Base-by-base conservation (phyloP, 208 protist genomes). In the Acanthamoeba healyi region DNA sequence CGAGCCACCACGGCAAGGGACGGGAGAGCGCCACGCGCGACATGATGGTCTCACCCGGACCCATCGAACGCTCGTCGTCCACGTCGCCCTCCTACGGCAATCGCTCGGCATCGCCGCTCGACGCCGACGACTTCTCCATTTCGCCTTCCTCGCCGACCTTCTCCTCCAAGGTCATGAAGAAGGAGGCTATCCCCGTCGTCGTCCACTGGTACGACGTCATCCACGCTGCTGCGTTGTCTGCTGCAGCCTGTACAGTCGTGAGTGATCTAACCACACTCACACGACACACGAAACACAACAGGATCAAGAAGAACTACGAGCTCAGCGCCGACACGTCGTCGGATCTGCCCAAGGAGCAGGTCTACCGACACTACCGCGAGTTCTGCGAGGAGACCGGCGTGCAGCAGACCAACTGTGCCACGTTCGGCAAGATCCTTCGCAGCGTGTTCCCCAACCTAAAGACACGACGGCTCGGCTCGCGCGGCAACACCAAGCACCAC, bases 401-500 rank as follows among this genome's bases (percentile, higher is more conserved):
- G 79, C 79, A 87, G 79, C 49, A 61, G 46, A 87, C 79, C 79
- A 96, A 96, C 86, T 82, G 70, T 0, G 95, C 95, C 54, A 95
- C 46, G 10, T 96, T 96, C 81, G 95, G 95, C 51, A 96, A 96
- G 82, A 72, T 96, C 38, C 61, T 96, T 19, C 77, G 93, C 12
- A 49, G 38, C 40, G 92, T 95, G 9, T 96, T 96, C 91, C 95
- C 95, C 26, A 38, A 81, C 65, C 46, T 96, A 7, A 94, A 90
- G 74, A 94, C 95, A 7, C 70, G 95, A 3, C 92, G 95, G 26
- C 65, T 96, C 4, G 95, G 95, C 34, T 86, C 92, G 42, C 79
- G 95, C 54, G 95, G 95, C 72, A 46, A 95, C 38, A 89, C 70
- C 40, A 96, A 96, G 72, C 95, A 96, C 94, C 95, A 96, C 86